A percentile compares a stretch with the other conserved stretches of the same genome.
These are phyloP conservation scores for Phalaenopsis aphrodite DNA, from an alignment of 106 monocot genomes.

Conservation along the genomic window DNA sequence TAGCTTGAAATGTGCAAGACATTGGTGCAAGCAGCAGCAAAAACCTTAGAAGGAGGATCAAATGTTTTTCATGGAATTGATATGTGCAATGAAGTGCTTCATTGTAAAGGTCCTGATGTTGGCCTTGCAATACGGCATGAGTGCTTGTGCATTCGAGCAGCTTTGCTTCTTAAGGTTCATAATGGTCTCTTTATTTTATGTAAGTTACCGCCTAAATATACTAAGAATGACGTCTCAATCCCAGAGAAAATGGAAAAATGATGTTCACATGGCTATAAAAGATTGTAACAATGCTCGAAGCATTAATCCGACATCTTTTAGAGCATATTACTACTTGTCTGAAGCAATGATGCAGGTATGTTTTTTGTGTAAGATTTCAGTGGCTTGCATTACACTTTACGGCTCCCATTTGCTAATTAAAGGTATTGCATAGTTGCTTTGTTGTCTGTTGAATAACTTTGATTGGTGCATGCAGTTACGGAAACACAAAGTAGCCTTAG, in stretches of 20 bases:
- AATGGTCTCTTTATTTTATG: slow-evolving; percentile 8
- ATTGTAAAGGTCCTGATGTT: slow-evolving; percentile 52
- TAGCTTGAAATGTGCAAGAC: slow-evolving; percentile 57
- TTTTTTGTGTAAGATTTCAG: not conserved
- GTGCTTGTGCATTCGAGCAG: slow-evolving; percentile 82
- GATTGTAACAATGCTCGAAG: slow-evolving; percentile 74
- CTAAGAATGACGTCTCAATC: slow-evolving; percentile 12
- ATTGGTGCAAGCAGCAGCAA: slow-evolving; percentile 53
- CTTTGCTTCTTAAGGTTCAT: slow-evolving; percentile 82
- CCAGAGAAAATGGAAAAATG: slow-evolving; percentile 99
- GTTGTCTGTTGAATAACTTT: slow-evolving; percentile 9
- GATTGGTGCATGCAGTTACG: slow-evolving; percentile 34
- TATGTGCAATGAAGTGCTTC: slow-evolving; percentile 81
- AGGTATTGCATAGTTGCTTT: not conserved
- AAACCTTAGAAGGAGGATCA: slow-evolving; percentile 41
- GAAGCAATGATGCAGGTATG: slow-evolving; percentile 80
- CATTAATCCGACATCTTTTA: slow-evolving; percentile 53
- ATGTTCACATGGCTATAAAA: slow-evolving; percentile 85
- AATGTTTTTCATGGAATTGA: slow-evolving; percentile 71
- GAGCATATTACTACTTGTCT: slow-evolving; percentile 65
- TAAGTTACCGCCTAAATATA: not conserved
- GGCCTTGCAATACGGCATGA: slow-evolving; percentile 48
- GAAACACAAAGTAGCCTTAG: slow-evolving; percentile 55
- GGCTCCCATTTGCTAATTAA: not conserved
- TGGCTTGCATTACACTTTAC: not conserved